Base-by-base conservation (phyloP, 192 early-diverging fungal genomes). In the Linderina pennispora region DNA sequence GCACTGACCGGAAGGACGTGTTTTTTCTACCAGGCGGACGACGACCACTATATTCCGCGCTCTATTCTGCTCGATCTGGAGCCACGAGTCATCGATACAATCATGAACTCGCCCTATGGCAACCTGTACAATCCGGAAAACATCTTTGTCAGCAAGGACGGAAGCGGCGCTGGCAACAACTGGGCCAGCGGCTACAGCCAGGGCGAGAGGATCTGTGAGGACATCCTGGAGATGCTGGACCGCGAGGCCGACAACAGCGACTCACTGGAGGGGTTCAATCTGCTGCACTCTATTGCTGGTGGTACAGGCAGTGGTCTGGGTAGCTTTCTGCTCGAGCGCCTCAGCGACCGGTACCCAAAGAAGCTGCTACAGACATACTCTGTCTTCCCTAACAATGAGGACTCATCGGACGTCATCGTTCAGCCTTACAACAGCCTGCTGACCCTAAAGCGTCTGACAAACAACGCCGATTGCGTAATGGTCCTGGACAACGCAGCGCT, bases 11-110 rank as follows among this genome's bases (percentile, higher is more conserved):
- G 45, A 98, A 98, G 61, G 95, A 98, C 58, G 95, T 98, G 8
- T 98, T 98, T 53, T n/a, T 98, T 98, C 60, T 98, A 98, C 65
- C 95, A 98, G 75, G 94, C 94, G n/a, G 94, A 98, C 68, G 94
- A 98, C 55, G 92, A 95, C 54, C 92, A 98, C 58, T 98, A 98
- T 51, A 96, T 98, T 55, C 94, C 94, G 11, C 84, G 94, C 31
- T 84, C 92, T 0, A 80, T 95, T 21, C 76, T 98, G 39, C 58
- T 98, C 2, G 94, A 98, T 55, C 67, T 98, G 15, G 94, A 98
- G 52, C 94, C 94, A 11, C 74, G 94, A 26, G 93, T 97, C 18
- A 91, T 98, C 56, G 87, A 90, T 56, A 93, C 83, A 45, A 94
- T 98, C 45, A 77, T 88, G 22, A 56, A 80, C 8, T 91, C 90